phyloP scores from a whole-genome alignment of 2,329 filamentous ascomycete genomes.

The Trichoderma aggressivum region DNA sequence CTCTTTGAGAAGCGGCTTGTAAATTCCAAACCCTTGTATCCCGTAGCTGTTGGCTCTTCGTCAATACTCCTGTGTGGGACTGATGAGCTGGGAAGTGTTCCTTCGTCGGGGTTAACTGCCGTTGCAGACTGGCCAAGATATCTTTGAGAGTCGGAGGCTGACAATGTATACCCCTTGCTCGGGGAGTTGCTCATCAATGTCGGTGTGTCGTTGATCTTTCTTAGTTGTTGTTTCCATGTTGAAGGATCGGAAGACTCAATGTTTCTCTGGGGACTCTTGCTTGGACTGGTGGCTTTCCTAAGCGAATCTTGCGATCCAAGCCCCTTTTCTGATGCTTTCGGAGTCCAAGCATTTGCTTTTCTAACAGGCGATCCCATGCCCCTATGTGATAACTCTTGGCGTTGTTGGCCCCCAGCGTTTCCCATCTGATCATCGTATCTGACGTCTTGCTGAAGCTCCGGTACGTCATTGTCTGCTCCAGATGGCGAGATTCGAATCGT shows the following conservation, averaged over 20 bases:
- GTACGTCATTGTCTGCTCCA: not conserved
- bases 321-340: not conserved
- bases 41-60: not conserved
- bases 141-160: not conserved
- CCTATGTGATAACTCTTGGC: not conserved
- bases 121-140: not conserved
- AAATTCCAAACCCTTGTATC: not conserved
- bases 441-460: not conserved
- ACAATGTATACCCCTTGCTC: not conserved
- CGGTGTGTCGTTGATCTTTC: not conserved
- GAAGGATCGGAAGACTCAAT: not conserved
- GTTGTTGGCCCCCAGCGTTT: not conserved
- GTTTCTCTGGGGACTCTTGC: not conserved
- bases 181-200: not conserved
- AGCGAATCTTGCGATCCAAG: not conserved
- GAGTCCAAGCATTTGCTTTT: not conserved
- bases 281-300: not conserved
- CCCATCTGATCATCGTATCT: not conserved
- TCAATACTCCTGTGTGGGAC: not conserved
- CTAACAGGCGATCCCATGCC: not conserved
- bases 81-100: not conserved
- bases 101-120: not conserved
- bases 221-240: conserved; percentile 13
- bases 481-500: not conserved
- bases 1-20: not conserved